These are phyloP conservation scores for Colletotrichum magnum DNA, from an alignment of 2,329 filamentous ascomycete species.

Conservation along the genomic window DNA sequence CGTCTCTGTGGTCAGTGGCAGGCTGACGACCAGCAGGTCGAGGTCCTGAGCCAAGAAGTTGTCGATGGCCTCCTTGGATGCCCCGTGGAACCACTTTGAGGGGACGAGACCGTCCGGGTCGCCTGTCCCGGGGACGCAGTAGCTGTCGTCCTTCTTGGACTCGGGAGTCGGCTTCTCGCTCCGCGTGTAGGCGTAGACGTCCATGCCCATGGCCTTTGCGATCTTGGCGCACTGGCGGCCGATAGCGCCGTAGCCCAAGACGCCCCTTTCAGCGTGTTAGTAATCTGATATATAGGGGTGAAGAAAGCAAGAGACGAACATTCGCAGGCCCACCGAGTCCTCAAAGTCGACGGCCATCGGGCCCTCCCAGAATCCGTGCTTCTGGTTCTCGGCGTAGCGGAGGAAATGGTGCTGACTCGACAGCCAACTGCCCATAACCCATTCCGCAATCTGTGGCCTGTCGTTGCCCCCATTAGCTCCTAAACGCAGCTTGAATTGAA, in stretches of 20 bases:
- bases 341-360: constrained; percentile 41
- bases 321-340: constrained; percentile 52
- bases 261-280: constrained; percentile 45
- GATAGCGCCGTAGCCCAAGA: constrained; percentile 62
- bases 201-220: constrained; percentile 73
- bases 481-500: background rate
- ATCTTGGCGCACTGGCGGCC: constrained; percentile 61
- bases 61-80: constrained; percentile 50
- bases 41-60: constrained; percentile 59
- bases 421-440: constrained; percentile 55
- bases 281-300: background rate
- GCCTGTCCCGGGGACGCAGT: constrained; percentile 74
- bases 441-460: constrained; percentile 57
- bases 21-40: constrained; percentile 59
- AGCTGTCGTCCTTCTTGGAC: constrained; percentile 69
- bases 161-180: constrained; percentile 71
- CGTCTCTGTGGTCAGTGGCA: constrained; percentile 57
- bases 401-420: constrained; percentile 50
- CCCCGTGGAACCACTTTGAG: constrained; percentile 58
- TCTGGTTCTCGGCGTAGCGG: constrained; percentile 48
- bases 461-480: background rate
- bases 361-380: constrained; percentile 46
- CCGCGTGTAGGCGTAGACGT: constrained; percentile 77
- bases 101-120: constrained; percentile 60
- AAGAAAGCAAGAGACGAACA: constrained; percentile 45